phyloP scores from a whole-genome alignment of 2,329 filamentous ascomycete species.

The Fusarium chuoi region DNA sequence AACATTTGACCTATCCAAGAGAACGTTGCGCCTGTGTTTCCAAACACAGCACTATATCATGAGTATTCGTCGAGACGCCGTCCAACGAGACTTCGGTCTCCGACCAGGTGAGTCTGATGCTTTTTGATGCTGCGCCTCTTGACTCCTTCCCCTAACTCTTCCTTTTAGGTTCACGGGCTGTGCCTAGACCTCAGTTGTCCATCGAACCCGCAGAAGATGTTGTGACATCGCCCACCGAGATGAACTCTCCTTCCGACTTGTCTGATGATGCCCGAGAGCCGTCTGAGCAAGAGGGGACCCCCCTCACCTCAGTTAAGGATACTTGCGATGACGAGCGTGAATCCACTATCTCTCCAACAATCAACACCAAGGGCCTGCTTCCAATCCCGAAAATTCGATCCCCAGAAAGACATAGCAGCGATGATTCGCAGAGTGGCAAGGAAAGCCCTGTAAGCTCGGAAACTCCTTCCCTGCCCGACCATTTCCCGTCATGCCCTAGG shows the following conservation, averaged over 20 bases:
- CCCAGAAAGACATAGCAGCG: constrained; percentile 5
- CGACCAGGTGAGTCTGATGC: constrained; percentile 3
- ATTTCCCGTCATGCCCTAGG: constrained; percentile 29
- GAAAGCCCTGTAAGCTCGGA: not conserved
- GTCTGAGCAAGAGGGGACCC: not conserved
- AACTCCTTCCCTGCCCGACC: not conserved
- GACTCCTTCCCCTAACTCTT: not conserved
- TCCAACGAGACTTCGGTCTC: constrained; percentile 23
- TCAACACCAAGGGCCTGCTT: not conserved
- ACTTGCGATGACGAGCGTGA: not conserved
- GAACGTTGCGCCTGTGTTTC: not conserved
- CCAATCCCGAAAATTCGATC: not conserved
- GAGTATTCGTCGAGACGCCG: constrained; percentile 7
- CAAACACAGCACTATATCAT: not conserved
- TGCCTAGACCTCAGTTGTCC: not conserved
- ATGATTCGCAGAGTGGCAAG: constrained; percentile 7
- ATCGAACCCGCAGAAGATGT: not conserved
- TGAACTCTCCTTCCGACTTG: not conserved
- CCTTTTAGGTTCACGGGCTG: not conserved
- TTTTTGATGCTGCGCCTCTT: not conserved
- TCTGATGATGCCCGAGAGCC: not conserved
- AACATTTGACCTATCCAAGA: not conserved
- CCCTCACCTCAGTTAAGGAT: not conserved
- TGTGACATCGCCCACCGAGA: not conserved
- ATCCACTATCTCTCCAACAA: not conserved